Base-by-base conservation (phyloP, 352 stramenopile genomes). In the Phytopythium chamaehyphon region DNA sequence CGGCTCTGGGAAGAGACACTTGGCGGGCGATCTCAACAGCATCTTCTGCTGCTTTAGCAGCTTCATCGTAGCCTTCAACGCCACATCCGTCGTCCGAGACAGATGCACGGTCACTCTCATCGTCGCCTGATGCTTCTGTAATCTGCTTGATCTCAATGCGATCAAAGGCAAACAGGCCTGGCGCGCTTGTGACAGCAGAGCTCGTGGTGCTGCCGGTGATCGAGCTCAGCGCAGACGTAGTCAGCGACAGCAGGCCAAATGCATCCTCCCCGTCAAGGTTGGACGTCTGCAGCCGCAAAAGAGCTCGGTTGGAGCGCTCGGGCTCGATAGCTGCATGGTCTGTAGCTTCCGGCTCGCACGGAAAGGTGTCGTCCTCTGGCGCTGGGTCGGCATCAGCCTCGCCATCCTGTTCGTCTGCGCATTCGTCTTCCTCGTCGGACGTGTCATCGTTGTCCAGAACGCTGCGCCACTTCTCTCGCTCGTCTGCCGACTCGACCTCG, bases 91-190 rank as follows among this genome's bases (percentile, higher is more conserved):
- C 46, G 15, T 52, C 46, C 6, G 46, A 44, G 6, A 52, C 46
- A 4, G 46, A 52, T 6, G 46, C 28, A 19, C 21, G 45, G 40
- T 36, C 37, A 37, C 26, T 58, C 40, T 64, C 64, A 16, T 63
- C 60, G 40, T 69, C 57, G n/a, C 52, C 54, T 2, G 51, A 45
- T 11, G 70, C 26, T 44, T 58, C 58, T 9, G 55, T 51, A 19
- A 38, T 47, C 33, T 72, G 61, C 6, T 21, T 22, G 12, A 80
- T 52, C 31, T 78, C 73, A 47, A 83, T 75, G 28, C 75, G 73
- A 26, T 77, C 61, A 49, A 84, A 79, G 1, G 66, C 46, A 40
- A 77, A 84, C 53, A 84, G 48, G 0, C 73, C 73, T 7, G 71
- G 71, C 5, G 61, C 56, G 6, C 42, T 39, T 15, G 39, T 36